Base-by-base conservation (phyloP, 2,329 filamentous ascomycete genomes). In the Diplodia scrobiculata region DNA sequence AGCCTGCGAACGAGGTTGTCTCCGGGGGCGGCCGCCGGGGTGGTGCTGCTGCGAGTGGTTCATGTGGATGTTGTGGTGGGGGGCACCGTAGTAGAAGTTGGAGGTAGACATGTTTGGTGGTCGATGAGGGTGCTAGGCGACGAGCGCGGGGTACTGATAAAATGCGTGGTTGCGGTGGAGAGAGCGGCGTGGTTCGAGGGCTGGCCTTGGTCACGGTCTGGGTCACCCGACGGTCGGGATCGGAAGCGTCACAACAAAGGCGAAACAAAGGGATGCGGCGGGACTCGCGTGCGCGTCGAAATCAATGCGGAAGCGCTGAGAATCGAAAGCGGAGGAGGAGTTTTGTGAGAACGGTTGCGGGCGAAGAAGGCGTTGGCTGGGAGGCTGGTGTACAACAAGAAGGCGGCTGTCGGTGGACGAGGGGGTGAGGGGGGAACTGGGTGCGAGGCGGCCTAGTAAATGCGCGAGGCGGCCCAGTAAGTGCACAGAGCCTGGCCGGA, bases 1-100 rank as follows among this genome's bases (percentile, higher is more conserved):
- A 63, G 91, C 88, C 50, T 89, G 89, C 72, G 95, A 84, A 73
- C 93, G 87, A 68, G 92, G 91, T 51, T 89, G 91, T 75, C 94
- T 87, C 74, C 94, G 90, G 77, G 91, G 93, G 74, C 94, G 91
- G 73, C 91, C 90, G 74, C 87, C 89, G 78, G 95, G 90, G 80
- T 94, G 89, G 79, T 86, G 89, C 81, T 95, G 90, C 70, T 88
- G 84, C 73, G 80, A 82, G 72, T 82, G 83, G 66, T 83, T 80
- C 66, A 82, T 79, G 69, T 82, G 79, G 55, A 87, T 82, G 63
- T 75, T 72, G 72, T 82, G 81, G 71, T 81, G 78, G 64, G 79
- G 79, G 54, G 76, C 78, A 67, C 75, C 77, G 74, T 82, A 83
- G 76, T 79, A 81, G 75, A 82, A 82, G 77, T 63, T 67, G 19